Conservation (phyloP, 2,329 filamentous ascomycete genomes). For the Hymenoscyphus scutula region DNA sequence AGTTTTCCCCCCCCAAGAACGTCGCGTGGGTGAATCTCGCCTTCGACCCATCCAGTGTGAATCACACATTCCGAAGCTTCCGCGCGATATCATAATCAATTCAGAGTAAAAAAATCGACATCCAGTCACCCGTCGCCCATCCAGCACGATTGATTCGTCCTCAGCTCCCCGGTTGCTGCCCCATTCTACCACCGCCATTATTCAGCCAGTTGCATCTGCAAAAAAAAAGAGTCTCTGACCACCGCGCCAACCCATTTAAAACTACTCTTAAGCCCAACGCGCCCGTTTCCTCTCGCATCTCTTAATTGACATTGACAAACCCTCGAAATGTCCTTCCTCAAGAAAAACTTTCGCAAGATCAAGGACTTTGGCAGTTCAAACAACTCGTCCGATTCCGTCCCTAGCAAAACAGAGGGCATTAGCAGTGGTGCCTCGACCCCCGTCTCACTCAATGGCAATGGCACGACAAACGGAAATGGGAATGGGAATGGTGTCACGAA, state of each 20-base stretch:
- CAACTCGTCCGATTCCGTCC: conserved; percentile 11
- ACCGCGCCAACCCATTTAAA: conserved; percentile 7
- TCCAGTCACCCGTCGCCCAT: neutral
- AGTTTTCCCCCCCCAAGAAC: neutral
- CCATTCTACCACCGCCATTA: conserved; percentile 2
- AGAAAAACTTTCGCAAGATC: conserved; percentile 32
- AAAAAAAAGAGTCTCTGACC: neutral
- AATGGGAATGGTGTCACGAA: conserved; percentile 10
- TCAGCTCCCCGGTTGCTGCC: neutral
- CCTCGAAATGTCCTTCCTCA: conserved; percentile 36
- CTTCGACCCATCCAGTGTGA: neutral
- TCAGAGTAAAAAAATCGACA: neutral
- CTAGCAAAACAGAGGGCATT: conserved; percentile 20
- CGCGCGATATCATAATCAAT: conserved; percentile 2
- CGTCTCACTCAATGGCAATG: conserved; percentile 6
- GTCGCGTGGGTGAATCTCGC: neutral
- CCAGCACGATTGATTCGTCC: neutral
- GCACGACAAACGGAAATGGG: conserved; percentile 5
- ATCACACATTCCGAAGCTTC: neutral
- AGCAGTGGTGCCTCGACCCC: conserved; percentile 13
- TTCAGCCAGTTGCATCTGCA: conserved; percentile 8
- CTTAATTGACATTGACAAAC: conserved; percentile 4
- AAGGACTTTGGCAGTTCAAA: conserved; percentile 19
- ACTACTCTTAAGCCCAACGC: neutral
- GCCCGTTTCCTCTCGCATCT: neutral